Evolutionary conservation across 2,329 filamentous ascomycete species (phyloP), one percentile per base, ranked within the genome.

Genomic region (Apiospora sp.): DNA sequence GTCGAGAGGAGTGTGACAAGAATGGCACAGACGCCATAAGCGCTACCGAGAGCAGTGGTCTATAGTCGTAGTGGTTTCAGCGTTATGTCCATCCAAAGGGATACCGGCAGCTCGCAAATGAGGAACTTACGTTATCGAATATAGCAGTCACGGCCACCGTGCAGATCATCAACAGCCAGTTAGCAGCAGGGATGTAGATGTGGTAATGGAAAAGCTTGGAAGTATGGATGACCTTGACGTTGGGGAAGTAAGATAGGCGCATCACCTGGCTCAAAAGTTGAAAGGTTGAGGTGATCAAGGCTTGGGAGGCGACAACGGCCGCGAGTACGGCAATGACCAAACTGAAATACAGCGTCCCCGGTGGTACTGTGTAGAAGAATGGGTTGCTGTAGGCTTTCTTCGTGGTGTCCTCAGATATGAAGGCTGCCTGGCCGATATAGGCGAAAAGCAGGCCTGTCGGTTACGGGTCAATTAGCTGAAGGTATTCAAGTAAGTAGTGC

Each of bases 1-100:
- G 92, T 94, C 68, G 91, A 92, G 77, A 94, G 89, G 78, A 94
- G 93, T 0, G 92, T 93, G 58, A 94, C 92, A 67, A 93, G 88
- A 75, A 94, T 93, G 78, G 94, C 92, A 75, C 92, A 94, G 14
- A 93, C 90, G 54, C 92, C 92, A 76, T 94, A 94, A 0, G 92
- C 92, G 76, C 93, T 89, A 19, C 92, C 92, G 0, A 94, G 86
- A 74, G 85, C 85, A 0, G 90, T 92, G 0, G 91, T 92, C 87
- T 88, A 27, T 5, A 16, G 10, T 41, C 37, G 30, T 4, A 51
- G 27, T 12, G 22, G 48, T 30, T 30, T 51, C 51, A 44, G 34
- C 5, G 1, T 16, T 2, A 16, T 64, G n/a, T 13, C 5, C 19
- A 14, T 64, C 8, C 48, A 30, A 24, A 8, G 7, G 37, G 37